Percentiles rank a stretch among this genome's conserved stretches.
These are phyloP conservation scores for Exophiala xenobiotica DNA, from an alignment of 2,329 filamentous ascomycete genomes.

Conservation along the genomic window DNA sequence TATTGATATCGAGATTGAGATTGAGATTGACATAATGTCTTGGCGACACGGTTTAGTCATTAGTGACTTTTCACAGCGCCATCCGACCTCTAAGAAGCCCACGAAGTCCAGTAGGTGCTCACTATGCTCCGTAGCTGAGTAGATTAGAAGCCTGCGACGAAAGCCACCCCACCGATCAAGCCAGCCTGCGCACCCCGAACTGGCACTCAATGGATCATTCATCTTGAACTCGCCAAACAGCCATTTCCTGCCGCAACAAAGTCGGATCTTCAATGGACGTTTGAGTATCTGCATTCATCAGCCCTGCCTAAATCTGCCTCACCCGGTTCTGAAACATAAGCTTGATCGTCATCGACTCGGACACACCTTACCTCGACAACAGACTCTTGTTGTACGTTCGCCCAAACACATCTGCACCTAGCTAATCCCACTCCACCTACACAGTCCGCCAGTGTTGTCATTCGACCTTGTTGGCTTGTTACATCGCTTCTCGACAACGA, in stretches of 20 bases:
- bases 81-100: background rate
- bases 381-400: background rate
- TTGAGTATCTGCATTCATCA: background rate
- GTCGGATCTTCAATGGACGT: background rate
- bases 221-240: background rate
- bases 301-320: background rate
- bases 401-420: background rate
- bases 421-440: conserved; percentile 6
- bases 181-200: background rate
- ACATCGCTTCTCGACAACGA: conserved; percentile 10
- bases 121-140: no score
- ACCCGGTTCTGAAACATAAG: background rate
- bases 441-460: conserved; percentile 7
- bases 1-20: no score
- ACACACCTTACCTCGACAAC: background rate
- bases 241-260: background rate
- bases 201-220: background rate
- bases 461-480: background rate
- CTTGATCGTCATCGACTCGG: background rate
- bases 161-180: background rate
- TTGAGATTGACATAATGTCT: background rate
- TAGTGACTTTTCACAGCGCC: no score
- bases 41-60: background rate
- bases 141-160: background rate
- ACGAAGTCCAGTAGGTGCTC: background rate